A percentile compares a stretch with the other conserved stretches of the same genome.
phyloP scores from a whole-genome alignment of 768 basidiomycete species.

The Tulasnella sp. region DNA sequence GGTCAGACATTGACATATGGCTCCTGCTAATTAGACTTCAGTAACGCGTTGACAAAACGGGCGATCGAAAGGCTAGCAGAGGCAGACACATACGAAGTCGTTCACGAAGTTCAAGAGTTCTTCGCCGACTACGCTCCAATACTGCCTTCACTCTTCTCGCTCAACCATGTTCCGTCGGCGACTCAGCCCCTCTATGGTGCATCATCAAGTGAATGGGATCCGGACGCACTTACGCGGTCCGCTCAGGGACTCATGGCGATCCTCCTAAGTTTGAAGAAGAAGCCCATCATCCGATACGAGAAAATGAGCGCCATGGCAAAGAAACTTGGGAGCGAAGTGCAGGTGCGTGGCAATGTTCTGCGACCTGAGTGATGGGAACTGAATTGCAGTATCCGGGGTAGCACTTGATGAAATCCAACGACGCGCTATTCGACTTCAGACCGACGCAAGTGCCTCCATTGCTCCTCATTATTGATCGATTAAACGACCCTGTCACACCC shows the following conservation, averaged over 20 bases:
- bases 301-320: slow-evolving; percentile 86
- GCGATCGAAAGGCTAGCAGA: slow-evolving; percentile 88
- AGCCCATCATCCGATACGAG: slow-evolving; percentile 88
- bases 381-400: slow-evolving; percentile 26
- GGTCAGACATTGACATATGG: neutral
- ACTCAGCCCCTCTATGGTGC: slow-evolving; percentile 59
- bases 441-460: slow-evolving; percentile 79
- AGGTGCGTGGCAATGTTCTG: slow-evolving; percentile 35
- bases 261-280: slow-evolving; percentile 90
- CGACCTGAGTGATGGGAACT: neutral
- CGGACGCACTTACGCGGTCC: slow-evolving; percentile 59
- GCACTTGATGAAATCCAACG: slow-evolving; percentile 72
- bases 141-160: slow-evolving; percentile 73
- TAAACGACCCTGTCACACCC: slow-evolving; percentile 96
- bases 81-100: slow-evolving; percentile 92
- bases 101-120: slow-evolving; percentile 97
- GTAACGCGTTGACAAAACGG: slow-evolving; percentile 80
- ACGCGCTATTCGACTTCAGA: slow-evolving; percentile 84
- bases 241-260: slow-evolving; percentile 76
- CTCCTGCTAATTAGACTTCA: slow-evolving; percentile 57
- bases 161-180: slow-evolving; percentile 60
- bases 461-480: slow-evolving; percentile 82
- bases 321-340: slow-evolving; percentile 76
- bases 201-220: slow-evolving; percentile 62
- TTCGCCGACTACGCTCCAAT: slow-evolving; percentile 94